Percentiles rank a stretch among this genome's conserved stretches.
phyloP scores from a whole-genome alignment of 306 rosid species.

The Gastrolobium villosum region DNA sequence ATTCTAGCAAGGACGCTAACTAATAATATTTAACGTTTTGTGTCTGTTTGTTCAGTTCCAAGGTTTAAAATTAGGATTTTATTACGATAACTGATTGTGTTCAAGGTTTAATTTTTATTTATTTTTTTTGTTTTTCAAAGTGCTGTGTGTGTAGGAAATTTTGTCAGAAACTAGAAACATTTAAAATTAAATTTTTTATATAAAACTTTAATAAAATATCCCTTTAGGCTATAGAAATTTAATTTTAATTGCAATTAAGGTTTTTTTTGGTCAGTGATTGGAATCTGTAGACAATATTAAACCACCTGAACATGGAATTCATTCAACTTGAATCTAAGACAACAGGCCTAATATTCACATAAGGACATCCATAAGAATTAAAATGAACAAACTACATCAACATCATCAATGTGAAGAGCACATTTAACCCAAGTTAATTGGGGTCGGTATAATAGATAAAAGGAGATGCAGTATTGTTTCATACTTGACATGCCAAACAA shows the following conservation, averaged over 20 bases:
- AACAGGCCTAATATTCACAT: background rate
- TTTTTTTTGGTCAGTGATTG: background rate
- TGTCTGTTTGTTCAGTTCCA: background rate
- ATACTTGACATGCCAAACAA: background rate
- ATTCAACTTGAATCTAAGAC: background rate
- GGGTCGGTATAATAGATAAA: no score
- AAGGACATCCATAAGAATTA: background rate
- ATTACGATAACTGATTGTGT: no score
- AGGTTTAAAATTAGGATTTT: slow-evolving; percentile 11
- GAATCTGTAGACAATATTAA: background rate
- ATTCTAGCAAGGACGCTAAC: slow-evolving; percentile 28
- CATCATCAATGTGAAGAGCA: no score
- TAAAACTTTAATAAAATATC: background rate
- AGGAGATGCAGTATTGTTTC: no score
- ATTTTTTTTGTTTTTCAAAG: no score
- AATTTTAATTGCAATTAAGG: background rate
- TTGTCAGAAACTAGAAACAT: slow-evolving; percentile 5
- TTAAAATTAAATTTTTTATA: background rate
- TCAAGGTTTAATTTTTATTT: no score
- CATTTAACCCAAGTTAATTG: no score
- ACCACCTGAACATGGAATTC: background rate
- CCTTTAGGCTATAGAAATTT: background rate
- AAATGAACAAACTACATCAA: no score
- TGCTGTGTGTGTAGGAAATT: no score
- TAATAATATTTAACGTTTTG: background rate